Percentiles rank a stretch among this genome's conserved stretches.
Conservation (phyloP, 768 basidiomycete genomes). For the Trametes cingulata region DNA sequence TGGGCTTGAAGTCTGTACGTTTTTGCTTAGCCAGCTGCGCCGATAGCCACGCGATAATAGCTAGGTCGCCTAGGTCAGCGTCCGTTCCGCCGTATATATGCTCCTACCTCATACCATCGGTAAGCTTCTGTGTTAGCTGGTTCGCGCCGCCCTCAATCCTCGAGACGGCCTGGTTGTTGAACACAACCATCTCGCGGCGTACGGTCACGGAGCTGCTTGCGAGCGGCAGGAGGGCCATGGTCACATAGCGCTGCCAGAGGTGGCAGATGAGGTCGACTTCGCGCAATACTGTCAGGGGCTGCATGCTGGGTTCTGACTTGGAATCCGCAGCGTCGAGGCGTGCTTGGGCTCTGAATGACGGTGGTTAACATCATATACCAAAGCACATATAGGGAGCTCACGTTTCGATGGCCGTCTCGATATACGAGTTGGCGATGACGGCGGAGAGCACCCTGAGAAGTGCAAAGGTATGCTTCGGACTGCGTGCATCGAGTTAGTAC, state of each 20-base stretch:
- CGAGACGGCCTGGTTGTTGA: slow-evolving; percentile 85
- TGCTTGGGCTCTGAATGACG: slow-evolving; percentile 56
- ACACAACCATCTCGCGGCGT: slow-evolving; percentile 89
- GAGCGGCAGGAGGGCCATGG: slow-evolving; percentile 85
- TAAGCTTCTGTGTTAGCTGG: slow-evolving; percentile 71
- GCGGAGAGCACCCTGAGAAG: slow-evolving; percentile 86
- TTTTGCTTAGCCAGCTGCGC: slow-evolving; percentile 87
- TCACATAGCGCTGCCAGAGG: slow-evolving; percentile 96
- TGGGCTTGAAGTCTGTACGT: slow-evolving; percentile 94
- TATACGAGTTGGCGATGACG: slow-evolving; percentile 76
- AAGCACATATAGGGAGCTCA: slow-evolving; percentile 39
- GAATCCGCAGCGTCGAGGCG: slow-evolving; percentile 73
- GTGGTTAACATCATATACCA: not conserved
- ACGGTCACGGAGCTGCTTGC: slow-evolving; percentile 83
- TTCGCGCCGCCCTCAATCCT: slow-evolving; percentile 85
- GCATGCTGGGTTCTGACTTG: slow-evolving; percentile 79
- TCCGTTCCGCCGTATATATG: not conserved
- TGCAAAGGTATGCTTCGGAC: slow-evolving; percentile 86
- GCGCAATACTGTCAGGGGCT: slow-evolving; percentile 62
- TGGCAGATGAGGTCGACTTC: slow-evolving; percentile 87
- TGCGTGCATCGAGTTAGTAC: slow-evolving; percentile 33
- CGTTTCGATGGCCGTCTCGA: slow-evolving; percentile 94
- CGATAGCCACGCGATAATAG: slow-evolving; percentile 72
- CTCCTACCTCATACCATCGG: slow-evolving; percentile 62
- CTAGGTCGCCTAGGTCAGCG: slow-evolving; percentile 38